These are phyloP conservation scores for Exutisphaerella laricina DNA, from an alignment of 2,329 filamentous ascomycete species.

Conservation along the genomic window DNA sequence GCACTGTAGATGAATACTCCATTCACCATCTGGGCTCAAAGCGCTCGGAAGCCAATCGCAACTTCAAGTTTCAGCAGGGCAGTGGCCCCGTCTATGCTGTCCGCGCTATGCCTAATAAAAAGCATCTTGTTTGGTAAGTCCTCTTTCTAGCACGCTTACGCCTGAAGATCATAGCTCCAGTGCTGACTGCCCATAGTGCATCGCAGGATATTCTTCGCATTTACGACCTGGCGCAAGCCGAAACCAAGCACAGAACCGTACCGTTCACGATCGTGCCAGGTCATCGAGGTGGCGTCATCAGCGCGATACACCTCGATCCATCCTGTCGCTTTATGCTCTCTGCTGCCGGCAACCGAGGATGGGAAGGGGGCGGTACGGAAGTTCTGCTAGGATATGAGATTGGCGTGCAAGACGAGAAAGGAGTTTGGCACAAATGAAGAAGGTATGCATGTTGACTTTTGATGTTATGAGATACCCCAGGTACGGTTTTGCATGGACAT, in stretches of 20 bases:
- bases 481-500: background rate
- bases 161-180: background rate
- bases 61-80: slow-evolving; percentile 81
- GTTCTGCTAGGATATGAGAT: slow-evolving; percentile 95
- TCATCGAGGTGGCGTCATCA: slow-evolving; percentile 81
- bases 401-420: slow-evolving; percentile 29
- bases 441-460: background rate
- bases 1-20: slow-evolving; percentile 90
- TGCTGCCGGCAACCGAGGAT: slow-evolving; percentile 84
- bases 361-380: slow-evolving; percentile 84
- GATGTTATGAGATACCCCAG: background rate
- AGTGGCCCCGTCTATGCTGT: slow-evolving; percentile 87
- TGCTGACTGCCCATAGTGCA: slow-evolving; percentile 52
- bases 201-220: slow-evolving; percentile 89
- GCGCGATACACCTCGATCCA: slow-evolving; percentile 78
- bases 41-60: slow-evolving; percentile 66
- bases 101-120: slow-evolving; percentile 83
- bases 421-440: slow-evolving; percentile 27
- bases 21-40: slow-evolving; percentile 61
- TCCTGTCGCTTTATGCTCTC: slow-evolving; percentile 88
- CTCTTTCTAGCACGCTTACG: background rate
- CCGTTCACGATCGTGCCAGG: slow-evolving; percentile 97
- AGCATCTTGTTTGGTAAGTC: slow-evolving; percentile 76
- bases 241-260: slow-evolving; percentile 66
- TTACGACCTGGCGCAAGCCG: slow-evolving; percentile 70